Evolutionary conservation across 805 yeast genomes (phyloP).

Genomic region (Candida pseudoglaebosa): DNA sequence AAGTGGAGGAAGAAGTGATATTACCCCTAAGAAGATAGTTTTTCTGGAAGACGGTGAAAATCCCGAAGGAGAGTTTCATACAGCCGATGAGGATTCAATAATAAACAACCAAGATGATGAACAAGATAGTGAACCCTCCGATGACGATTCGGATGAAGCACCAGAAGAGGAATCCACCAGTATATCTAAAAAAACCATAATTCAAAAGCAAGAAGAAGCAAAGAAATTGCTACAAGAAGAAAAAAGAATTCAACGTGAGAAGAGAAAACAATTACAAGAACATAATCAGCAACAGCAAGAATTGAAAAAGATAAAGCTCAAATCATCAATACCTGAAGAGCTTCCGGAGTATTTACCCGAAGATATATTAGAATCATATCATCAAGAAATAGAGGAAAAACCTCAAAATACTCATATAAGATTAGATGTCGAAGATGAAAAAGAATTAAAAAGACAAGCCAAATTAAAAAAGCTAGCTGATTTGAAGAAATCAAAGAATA

Average conservation of each 20-base stretch:
- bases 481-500: constrained; percentile 17
- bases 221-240: constrained; percentile 19
- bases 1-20: constrained; percentile 17
- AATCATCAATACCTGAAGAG: constrained; percentile 16
- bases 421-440: constrained; percentile 30
- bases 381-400: constrained; percentile 11
- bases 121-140: constrained; percentile 13
- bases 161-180: constrained; percentile 42
- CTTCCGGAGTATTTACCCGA: constrained; percentile 43
- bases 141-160: constrained; percentile 26
- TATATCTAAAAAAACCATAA: constrained; percentile 21
- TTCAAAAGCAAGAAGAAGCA: constrained; percentile 23
- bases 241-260: constrained; percentile 28
- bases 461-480: constrained; percentile 32
- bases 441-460: constrained; percentile 24
- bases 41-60: constrained; percentile 26
- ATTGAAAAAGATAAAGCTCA: constrained; percentile 17
- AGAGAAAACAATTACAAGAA: constrained; percentile 30
- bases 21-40: constrained; percentile 25
- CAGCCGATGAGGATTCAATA: constrained; percentile 15
- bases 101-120: constrained; percentile 7
- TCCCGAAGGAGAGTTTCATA: constrained; percentile 10
- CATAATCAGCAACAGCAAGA: constrained; percentile 34
- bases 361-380: constrained; percentile 27
- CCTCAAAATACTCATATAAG: constrained; percentile 27